A percentile compares a stretch with the other conserved stretches of the same genome.
phyloP scores from a whole-genome alignment of 1,139 yeast genomes.

The Yamadazyma mexicana region DNA sequence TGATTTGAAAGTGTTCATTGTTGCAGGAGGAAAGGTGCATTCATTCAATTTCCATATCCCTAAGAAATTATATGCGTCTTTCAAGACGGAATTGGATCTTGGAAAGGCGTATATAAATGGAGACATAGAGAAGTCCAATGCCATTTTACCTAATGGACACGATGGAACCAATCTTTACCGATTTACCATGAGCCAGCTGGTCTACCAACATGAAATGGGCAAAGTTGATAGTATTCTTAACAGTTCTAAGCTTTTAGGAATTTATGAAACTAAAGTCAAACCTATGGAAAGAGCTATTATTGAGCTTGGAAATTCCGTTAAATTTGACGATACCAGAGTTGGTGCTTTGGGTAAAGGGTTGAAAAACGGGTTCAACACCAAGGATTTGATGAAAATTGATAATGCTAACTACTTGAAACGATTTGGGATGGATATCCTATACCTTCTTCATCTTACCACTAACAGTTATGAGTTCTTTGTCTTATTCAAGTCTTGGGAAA shows the following conservation, averaged over 20 bases:
- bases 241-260: constrained; percentile 61
- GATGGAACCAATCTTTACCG: constrained; percentile 57
- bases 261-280: constrained; percentile 75
- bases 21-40: constrained; percentile 73
- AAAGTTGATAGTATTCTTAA: constrained; percentile 67
- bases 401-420: constrained; percentile 52
- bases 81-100: constrained; percentile 52
- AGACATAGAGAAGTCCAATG: constrained; percentile 57
- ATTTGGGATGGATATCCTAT: constrained; percentile 61
- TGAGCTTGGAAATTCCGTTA: constrained; percentile 72
- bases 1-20: constrained; percentile 68
- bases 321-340: constrained; percentile 64
- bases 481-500: constrained; percentile 67
- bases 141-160: constrained; percentile 71
- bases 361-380: constrained; percentile 76
- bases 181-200: constrained; percentile 66
- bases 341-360: constrained; percentile 89
- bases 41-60: constrained; percentile 72
- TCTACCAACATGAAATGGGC: constrained; percentile 54
- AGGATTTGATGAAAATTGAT: constrained; percentile 52
- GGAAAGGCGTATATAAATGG: constrained; percentile 51
- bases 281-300: constrained; percentile 74
- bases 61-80: constrained; percentile 67
- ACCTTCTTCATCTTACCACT: constrained; percentile 70
- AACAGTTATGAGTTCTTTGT: constrained; percentile 77